Evolutionary conservation across 1,139 yeast genomes (phyloP).

Genomic region (Blastobotrys niveus): DNA sequence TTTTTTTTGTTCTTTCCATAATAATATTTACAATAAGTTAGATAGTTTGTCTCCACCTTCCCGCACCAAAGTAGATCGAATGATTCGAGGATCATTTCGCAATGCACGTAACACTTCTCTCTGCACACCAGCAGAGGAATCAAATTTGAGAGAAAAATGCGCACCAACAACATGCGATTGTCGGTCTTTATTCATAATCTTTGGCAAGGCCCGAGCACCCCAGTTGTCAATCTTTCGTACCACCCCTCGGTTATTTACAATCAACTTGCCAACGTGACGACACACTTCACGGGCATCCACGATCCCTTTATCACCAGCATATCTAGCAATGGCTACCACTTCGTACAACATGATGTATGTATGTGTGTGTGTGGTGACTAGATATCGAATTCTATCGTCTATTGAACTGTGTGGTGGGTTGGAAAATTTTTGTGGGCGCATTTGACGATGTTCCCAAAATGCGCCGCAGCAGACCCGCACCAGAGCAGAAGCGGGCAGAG

Average conservation of each 20-base stretch:
- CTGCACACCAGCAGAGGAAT: constrained; percentile 79
- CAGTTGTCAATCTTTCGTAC: constrained; percentile 74
- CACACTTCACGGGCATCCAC: constrained; percentile 48
- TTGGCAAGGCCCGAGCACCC: constrained; percentile 76
- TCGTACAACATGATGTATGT: constrained; percentile 70
- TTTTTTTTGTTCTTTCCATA: not conserved
- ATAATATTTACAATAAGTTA: constrained; percentile 2
- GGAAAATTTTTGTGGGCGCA: too few species aligned
- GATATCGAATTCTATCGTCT: not conserved
- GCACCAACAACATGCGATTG: constrained; percentile 88
- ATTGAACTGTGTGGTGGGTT: too few species aligned
- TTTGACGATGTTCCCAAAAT: too few species aligned
- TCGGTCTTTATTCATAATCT: constrained; percentile 76
- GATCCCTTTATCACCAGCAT: constrained; percentile 28
- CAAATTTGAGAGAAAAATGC: constrained; percentile 81
- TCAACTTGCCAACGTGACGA: constrained; percentile 75
- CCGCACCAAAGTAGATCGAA: constrained; percentile 69
- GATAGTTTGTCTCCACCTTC: constrained; percentile 48
- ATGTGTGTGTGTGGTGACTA: not conserved
- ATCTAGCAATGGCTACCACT: constrained; percentile 79
- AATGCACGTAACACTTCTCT: constrained; percentile 75
- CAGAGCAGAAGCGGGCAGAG: too few species aligned
- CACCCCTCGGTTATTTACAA: constrained; percentile 86
- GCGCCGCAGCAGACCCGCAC: too few species aligned
- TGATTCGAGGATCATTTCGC: constrained; percentile 82